These are phyloP conservation scores for Pelagophyceae sp. DNA, from an alignment of 352 stramenopile species.

Conservation along the genomic window DNA sequence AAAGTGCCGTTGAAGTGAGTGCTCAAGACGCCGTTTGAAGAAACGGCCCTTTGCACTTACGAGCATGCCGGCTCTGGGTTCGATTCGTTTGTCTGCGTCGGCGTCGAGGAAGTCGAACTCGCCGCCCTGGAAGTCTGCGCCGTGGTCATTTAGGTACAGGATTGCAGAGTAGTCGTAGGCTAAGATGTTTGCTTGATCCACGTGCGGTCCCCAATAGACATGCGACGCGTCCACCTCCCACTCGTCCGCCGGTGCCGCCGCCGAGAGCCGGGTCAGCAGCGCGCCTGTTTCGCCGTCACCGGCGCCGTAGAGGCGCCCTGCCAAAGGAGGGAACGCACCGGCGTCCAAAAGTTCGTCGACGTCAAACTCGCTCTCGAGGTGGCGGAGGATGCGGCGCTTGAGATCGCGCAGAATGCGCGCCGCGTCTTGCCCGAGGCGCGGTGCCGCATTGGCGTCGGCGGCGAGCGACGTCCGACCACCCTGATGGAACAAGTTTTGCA, in stretches of 20 bases:
- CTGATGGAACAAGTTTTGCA: background rate
- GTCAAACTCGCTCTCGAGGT: background rate
- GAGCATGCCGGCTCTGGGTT: background rate
- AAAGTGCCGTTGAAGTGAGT: background rate
- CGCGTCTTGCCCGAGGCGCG: background rate
- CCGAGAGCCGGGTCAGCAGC: constrained; percentile 1
- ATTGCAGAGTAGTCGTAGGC: constrained; percentile 17
- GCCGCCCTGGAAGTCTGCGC: constrained; percentile 13
- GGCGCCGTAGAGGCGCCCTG: too few relatives aligned
- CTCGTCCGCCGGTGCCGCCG: background rate
- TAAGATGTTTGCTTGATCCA: background rate
- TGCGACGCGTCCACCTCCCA: background rate
- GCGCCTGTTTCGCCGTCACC: too few relatives aligned
- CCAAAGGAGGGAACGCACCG: background rate
- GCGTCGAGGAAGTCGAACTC: background rate
- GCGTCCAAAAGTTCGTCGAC: background rate
- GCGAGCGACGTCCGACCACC: background rate
- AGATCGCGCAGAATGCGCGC: background rate
- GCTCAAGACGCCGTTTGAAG: too few relatives aligned
- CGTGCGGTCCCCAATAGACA: constrained; percentile 3
- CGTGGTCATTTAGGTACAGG: background rate
- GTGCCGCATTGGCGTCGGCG: background rate
- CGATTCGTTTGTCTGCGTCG: background rate
- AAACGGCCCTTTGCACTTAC: too few relatives aligned
- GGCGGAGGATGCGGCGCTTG: background rate